Percentiles rank a stretch among this genome's conserved stretches.
Evolutionary conservation across 352 stramenopile species (phyloP).

Genomic region (Achlya hypogyna): DNA sequence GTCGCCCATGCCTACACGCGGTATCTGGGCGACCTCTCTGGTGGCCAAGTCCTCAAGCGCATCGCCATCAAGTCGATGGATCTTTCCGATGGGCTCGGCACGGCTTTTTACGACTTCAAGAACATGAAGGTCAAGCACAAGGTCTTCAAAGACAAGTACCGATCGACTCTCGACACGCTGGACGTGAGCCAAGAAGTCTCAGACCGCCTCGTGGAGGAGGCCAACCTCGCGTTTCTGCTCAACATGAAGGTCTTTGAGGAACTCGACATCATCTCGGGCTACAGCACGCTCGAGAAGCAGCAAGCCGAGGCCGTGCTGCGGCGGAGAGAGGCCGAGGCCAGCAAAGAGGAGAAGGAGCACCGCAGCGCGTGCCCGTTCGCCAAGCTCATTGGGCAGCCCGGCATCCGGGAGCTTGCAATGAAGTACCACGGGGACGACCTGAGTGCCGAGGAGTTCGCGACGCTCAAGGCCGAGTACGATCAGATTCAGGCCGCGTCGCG

Average conservation of each 20-base stretch:
- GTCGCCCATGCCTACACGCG: constrained; percentile 68
- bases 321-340: not conserved
- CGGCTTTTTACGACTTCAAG: constrained; percentile 50
- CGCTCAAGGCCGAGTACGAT: not conserved
- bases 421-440: constrained; percentile 6
- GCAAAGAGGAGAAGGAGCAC: not conserved
- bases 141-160: constrained; percentile 60
- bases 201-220: constrained; percentile 38
- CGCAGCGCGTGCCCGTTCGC: not conserved
- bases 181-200: constrained; percentile 27
- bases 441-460: not conserved
- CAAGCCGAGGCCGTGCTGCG: not conserved
- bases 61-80: constrained; percentile 33
- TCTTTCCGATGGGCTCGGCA: constrained; percentile 25
- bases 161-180: constrained; percentile 35
- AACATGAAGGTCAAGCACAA: constrained; percentile 32
- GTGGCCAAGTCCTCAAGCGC: constrained; percentile 53
- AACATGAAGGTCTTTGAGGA: constrained; percentile 76
- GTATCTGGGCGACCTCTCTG: constrained; percentile 66
- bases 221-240: constrained; percentile 60
- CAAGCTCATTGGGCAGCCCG: not conserved
- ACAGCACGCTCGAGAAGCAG: not conserved
- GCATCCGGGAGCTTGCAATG: not conserved
- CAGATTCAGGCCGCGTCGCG: not conserved
- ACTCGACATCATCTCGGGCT: constrained; percentile 35